These are phyloP conservation scores for Pythium myriotylum DNA, from an alignment of 352 stramenopile genomes.

Conservation along the genomic window DNA sequence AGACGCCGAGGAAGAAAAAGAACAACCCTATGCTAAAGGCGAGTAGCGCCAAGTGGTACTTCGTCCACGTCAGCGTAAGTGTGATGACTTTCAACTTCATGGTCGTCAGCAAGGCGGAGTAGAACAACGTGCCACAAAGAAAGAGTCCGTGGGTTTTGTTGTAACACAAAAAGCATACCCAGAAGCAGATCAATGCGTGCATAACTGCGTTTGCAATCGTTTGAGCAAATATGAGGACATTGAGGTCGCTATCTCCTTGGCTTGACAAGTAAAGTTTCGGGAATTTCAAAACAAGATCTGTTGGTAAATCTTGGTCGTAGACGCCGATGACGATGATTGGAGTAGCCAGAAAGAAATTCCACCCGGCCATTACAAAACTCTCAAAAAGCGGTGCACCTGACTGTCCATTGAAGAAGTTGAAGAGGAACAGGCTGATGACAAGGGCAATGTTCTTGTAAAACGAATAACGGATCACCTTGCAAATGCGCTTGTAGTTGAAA, in stretches of 20 bases:
- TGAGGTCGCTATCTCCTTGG: conserved; percentile 62
- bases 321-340: conserved; percentile 88
- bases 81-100: conserved; percentile 78
- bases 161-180: conserved; percentile 45
- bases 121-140: conserved; percentile 63
- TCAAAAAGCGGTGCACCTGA: conserved; percentile 84
- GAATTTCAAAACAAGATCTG: conserved; percentile 46
- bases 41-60: conserved; percentile 56
- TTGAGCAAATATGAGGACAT: conserved; percentile 50
- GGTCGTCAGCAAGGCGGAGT: conserved; percentile 59
- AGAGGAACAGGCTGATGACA: conserved; percentile 91
- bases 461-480: conserved; percentile 94
- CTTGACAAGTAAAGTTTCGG: conserved; percentile 56
- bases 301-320: conserved; percentile 70
- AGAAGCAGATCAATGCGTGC: conserved; percentile 64
- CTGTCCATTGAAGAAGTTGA: conserved; percentile 93
- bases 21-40: conserved; percentile 60
- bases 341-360: conserved; percentile 89
- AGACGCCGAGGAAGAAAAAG: conserved; percentile 67
- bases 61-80: conserved; percentile 65
- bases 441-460: conserved; percentile 99
- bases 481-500: conserved; percentile 96
- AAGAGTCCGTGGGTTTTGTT: conserved; percentile 46
- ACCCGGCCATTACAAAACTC: conserved; percentile 73
- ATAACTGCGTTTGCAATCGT: conserved; percentile 57